Evolutionary conservation across 257 asterid species (phyloP).

Genomic region (Cruciata laevipes): DNA sequence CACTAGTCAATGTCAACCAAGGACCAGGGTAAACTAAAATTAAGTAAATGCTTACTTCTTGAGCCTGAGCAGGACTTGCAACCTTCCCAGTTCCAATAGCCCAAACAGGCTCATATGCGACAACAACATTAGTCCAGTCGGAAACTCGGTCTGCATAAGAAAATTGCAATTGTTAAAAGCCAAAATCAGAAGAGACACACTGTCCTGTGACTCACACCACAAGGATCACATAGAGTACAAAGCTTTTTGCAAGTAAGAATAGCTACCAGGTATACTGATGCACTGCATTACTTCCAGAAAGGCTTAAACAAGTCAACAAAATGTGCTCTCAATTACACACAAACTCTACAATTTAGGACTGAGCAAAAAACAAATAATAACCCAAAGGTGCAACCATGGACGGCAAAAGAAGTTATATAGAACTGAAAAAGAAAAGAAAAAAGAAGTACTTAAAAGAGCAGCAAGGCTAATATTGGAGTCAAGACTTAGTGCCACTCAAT

Average conservation of each 20-base stretch:
- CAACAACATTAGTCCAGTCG: constrained; percentile 77
- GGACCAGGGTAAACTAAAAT: background rate
- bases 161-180: constrained; percentile 5
- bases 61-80: constrained; percentile 95
- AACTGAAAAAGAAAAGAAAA: background rate
- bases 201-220: background rate
- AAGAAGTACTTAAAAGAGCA: background rate
- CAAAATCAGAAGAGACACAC: background rate
- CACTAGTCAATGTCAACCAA: background rate
- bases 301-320: background rate
- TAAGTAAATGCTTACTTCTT: constrained; percentile 57
- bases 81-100: constrained; percentile 99
- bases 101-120: constrained; percentile 99
- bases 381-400: background rate
- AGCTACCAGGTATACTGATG: background rate
- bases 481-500: background rate
- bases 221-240: no score
- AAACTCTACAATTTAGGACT: background rate
- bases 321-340: background rate
- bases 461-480: no score
- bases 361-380: background rate
- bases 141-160: constrained; percentile 45
- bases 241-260: background rate
- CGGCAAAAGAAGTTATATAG: background rate
- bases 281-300: background rate